Base-by-base conservation (phyloP, 225 moss, liverwort and hornwort genomes). In the Marchantia paleacea region DNA sequence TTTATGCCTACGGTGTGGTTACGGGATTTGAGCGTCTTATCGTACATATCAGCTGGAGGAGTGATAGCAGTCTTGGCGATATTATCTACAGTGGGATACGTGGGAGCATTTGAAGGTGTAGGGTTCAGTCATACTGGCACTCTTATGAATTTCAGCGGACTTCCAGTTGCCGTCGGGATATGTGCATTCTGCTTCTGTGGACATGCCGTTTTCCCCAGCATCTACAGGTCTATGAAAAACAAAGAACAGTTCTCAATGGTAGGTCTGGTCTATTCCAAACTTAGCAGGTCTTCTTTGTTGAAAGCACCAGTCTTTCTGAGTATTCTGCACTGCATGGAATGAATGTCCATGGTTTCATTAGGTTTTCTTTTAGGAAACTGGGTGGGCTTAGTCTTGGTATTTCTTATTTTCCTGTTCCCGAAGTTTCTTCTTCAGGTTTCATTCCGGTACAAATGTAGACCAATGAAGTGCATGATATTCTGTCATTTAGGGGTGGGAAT, bases 111-210 rank as follows among this genome's bases (percentile, higher is more conserved):
- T 12, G 97, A 95, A n/a, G 94, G 93, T 10, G 91, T 97, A 25
- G 97, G 97, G 3, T 97, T 97, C 77, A 92, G 91, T 68, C 88
- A 90, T 22, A 88, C 51, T 47, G 93, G 94, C 20, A 75, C 85
- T 50, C 75, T 97, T 3, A 51, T 97, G 24, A 84, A 93, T 76
- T 63, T 84, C 60, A 83, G 84, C 54, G 97, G 95, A 3, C 80
- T 95, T 20, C 97, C 95, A 2, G 92, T 89, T 31, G 90, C 93
- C 19, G 91, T 91, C 14, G 97, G 97, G 18, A 87, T 97, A 47
- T 97, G 84, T 69, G 92, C 93, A 47, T 97, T 97, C 80, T 97
- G 97, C 88, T 97, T 89, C 75, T 95, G 97, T 71, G 97, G 94
- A 0, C 97, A 97, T 79, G 93, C 93, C 10, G 97, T 97, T 62